Conservation (phyloP, 2,329 filamentous ascomycete genomes). For the Aurifilum marmelostoma region DNA sequence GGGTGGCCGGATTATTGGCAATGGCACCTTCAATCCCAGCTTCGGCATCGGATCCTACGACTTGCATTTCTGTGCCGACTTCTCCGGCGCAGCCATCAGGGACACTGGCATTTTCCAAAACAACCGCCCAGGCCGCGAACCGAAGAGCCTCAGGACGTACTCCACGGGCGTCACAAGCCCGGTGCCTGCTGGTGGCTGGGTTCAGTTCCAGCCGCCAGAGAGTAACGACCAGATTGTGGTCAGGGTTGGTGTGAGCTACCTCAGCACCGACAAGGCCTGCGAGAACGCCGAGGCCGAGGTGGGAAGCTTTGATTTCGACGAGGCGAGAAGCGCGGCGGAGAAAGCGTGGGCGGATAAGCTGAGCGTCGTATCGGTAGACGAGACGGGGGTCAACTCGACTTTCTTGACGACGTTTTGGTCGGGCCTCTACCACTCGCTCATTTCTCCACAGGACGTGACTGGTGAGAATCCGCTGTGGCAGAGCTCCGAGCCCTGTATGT, state of each 20-base stretch:
- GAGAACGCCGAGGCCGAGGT: constrained; percentile 43
- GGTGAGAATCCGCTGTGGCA: constrained; percentile 70
- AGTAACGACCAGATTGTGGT: constrained; percentile 25
- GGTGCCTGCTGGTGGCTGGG: constrained; percentile 30
- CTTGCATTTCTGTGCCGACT: constrained; percentile 56
- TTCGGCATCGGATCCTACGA: constrained; percentile 55
- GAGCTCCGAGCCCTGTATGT: constrained; percentile 58
- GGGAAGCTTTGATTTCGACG: constrained; percentile 65
- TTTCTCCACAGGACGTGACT: constrained; percentile 76
- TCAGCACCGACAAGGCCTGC: constrained; percentile 23
- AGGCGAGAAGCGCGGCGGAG: constrained; percentile 57
- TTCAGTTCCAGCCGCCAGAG: constrained; percentile 29
- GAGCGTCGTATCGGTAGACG: constrained; percentile 49
- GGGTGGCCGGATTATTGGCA: constrained; percentile 53
- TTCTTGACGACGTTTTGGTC: constrained; percentile 42
- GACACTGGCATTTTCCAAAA: constrained; percentile 58
- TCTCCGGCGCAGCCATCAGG: constrained; percentile 46
- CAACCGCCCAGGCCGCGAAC: constrained; percentile 47
- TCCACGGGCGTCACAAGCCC: constrained; percentile 29
- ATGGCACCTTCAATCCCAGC: constrained; percentile 53
- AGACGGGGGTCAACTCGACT: constrained; percentile 23
- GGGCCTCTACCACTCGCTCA: constrained; percentile 68
- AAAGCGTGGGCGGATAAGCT: constrained; percentile 67
- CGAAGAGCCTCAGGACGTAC: constrained; percentile 35
- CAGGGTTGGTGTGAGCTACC: constrained; percentile 25